Percentiles rank a stretch among this genome's conserved stretches.
These are phyloP conservation scores for Termitomyces sp. DNA, from an alignment of 768 basidiomycete genomes.

Conservation along the genomic window DNA sequence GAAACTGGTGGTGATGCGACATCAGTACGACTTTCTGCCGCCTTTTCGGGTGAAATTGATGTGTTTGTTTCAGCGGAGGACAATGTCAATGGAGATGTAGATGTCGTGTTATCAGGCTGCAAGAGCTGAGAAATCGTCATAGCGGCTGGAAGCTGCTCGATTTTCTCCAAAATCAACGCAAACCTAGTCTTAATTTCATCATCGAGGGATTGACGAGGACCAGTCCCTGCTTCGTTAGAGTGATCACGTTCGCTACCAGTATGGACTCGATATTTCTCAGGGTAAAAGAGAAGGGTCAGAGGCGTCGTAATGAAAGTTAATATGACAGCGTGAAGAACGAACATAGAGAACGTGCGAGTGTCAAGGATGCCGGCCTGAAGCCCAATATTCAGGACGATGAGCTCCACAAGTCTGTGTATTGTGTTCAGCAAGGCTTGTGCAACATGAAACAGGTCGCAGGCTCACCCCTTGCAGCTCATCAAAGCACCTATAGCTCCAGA, in stretches of 20 bases:
- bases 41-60: slow-evolving; percentile 11
- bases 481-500: slow-evolving; percentile 78
- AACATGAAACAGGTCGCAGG: slow-evolving; percentile 2
- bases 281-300: slow-evolving; percentile 75
- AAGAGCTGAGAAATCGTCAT: slow-evolving; percentile 82
- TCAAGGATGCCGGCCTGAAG: slow-evolving; percentile 62
- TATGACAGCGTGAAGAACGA: slow-evolving; percentile 75
- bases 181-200: slow-evolving; percentile 55
- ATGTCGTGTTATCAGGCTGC: slow-evolving; percentile 27
- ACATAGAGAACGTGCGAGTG: slow-evolving; percentile 79
- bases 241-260: slow-evolving; percentile 18
- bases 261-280: slow-evolving; percentile 50
- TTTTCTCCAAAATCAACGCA: slow-evolving; percentile 72
- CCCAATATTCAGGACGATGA: slow-evolving; percentile 91
- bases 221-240: slow-evolving; percentile 19
- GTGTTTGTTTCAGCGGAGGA: slow-evolving; percentile 28
- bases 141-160: slow-evolving; percentile 76
- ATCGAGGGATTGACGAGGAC: slow-evolving; percentile 19
- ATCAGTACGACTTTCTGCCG: not conserved
- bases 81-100: slow-evolving; percentile 2
- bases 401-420: slow-evolving; percentile 62
- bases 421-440: not conserved
- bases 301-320: slow-evolving; percentile 86
- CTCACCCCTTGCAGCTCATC: slow-evolving; percentile 89
- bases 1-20: slow-evolving; percentile 25